Base-by-base conservation (phyloP, 139 green algal genomes). In the Coccomyxa sp. region DNA sequence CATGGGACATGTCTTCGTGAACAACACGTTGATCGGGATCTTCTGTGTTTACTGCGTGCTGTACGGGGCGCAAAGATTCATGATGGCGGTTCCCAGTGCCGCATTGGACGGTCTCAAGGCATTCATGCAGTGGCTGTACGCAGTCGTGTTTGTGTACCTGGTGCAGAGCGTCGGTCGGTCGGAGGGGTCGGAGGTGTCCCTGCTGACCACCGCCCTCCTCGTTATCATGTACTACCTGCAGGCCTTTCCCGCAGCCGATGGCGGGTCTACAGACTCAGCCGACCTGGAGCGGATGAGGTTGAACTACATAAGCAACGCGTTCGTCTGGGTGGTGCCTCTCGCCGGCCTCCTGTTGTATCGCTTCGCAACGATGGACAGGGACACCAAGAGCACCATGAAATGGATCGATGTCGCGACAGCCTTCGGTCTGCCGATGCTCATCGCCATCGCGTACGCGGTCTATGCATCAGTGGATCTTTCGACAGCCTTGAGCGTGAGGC, bases 21-120 rank as follows among this genome's bases (percentile, higher is more conserved):
- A 58, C 44, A 58, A 58, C 44, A 58, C 44, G 44, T 58, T 58
- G 44, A 58, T 58, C 44, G 44, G 44, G 44, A 58, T 58, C 44
- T 58, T 58, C 44, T 58, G 44, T 58, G 44, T 58, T 58, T 58
- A 58, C 44, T 58, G 44, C 44, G 44, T 58, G 44, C 44, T 58
- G 44, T 58, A 58, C 44, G 44, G 44, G 44, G 44, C 44, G 44
- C 44, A 58, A 58, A 58, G 44, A 58, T 58, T 58, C 14, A 58
- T 58, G 44, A 58, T 58, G 44, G 44, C 44, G 44, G 44, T 58
- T 58, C 44, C 44, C 44, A 58, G 44, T 58, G 44, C 44, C 44
- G 44, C 44, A 58, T 27, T 58, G 44, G 44, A 58, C 44, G 44
- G 44, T 58, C 12, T 58, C 44, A 58, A 58, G 44, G 44, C 44